Base-by-base conservation (phyloP, 495 filamentous ascomycete species). In the Podospora pseudocomata region DNA sequence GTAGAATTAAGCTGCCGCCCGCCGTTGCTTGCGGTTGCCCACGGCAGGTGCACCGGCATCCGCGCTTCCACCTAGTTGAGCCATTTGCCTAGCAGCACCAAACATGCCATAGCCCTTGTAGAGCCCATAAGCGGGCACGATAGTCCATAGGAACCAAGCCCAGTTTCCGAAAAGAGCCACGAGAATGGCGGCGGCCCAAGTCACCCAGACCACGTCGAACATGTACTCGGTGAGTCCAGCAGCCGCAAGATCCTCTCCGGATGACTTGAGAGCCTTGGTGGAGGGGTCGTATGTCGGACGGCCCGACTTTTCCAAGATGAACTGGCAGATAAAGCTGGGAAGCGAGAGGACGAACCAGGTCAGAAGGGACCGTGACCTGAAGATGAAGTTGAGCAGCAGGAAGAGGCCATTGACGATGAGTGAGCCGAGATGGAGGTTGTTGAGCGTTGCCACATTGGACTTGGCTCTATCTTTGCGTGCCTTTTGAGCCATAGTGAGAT, bases 171-270 rank as follows among this genome's bases (percentile, higher is more conserved):
- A 86, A 4, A 93, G 59, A 13, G 86, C 87, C 2, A 86, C 91
- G 6, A 87, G 78, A 7, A 85, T 78, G 32, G 92, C 81, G 27
- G 86, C 89, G 20, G 83, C 87, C 89, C 91, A 93, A 0, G 92
- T 94, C 80, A 95, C 93, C 84, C 97, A 98, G 44, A 97, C 82
- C 28, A 97, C 85, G 81, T 99, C 95, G 85, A 94, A 98, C 90
- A 97, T 91, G 80, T 94, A 99, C 79, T 99, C 95, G 7, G 93
- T 98, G 78, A 99, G 80, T 0, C 95, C 95, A 28, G 90, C 86
- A 0, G 92, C 92, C 30, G 91, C 89, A 27, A 99, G 85, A 77
- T 98, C 95, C 76, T 98, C 94, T 19, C 95, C 95, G 0, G 90
- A 83, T 16, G 83, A 86, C 70, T 87, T 87, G 56, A 98, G 80